Base-by-base conservation (phyloP, 148 eudicot species). In the Nepenthes mirabilis region DNA sequence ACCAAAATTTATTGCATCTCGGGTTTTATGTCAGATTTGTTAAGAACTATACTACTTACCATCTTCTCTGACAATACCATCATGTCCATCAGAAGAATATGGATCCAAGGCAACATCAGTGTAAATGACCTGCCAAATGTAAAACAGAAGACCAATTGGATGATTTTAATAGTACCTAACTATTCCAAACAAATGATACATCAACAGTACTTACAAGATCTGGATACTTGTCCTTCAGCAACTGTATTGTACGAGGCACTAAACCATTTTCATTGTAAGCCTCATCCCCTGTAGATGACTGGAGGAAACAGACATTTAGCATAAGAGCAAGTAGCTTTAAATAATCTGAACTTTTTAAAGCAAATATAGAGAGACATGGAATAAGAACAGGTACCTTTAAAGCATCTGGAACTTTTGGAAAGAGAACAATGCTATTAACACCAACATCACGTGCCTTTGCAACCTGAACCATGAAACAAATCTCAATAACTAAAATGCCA, bases 101-200 rank as follows among this genome's bases (percentile, higher is more conserved):
- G 99, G 99, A 79, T 93, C 99, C 62, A 93, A 78, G 65, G 99
- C 99, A 60, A 93, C 96, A 74, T 88, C 99, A 37, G 98, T 93
- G 69, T 88, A 93, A 36, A 86, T 93, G 61, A 86, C 63, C 96
- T 93, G 77, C 36, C 59, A 56, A 23, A 23, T 23, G 23, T 23
- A 23, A 66, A 12, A 14, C 1, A 57, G 2, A 69, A 48, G n/a
- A 47, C 12, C 37, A 23, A 49, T 34, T 13, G 35, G 14, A 3
- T 34, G 11, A 13, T 33, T 33, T 60, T 34, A 13, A 48, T 52
- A 40, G 40, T 9, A 36, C 53, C 33, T n/a, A 3, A 52, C 33
- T 14, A 12, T 11, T 35, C 14, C 9, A 49, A 11, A 34, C 2
- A 37, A 1, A 63, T 34, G 5, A 60, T 57, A 40, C 2, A 50